A percentile compares a stretch with the other conserved stretches of the same genome.
Evolutionary conservation across 1,284 basidiomycete genomes (phyloP).

Genomic region (Xerocomus minutiporus): DNA sequence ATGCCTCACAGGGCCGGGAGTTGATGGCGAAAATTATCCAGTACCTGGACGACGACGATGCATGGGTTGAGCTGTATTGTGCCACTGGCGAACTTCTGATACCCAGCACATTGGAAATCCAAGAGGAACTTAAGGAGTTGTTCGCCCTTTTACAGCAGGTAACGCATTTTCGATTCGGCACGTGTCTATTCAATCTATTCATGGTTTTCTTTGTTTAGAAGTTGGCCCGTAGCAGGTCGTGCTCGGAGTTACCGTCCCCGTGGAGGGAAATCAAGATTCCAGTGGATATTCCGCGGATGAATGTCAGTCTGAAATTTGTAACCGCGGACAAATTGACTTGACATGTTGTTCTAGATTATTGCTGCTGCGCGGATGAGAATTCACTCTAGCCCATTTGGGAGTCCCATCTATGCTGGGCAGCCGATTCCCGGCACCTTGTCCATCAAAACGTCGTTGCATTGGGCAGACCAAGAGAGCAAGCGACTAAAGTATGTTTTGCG

Average conservation of each 20-base stretch:
- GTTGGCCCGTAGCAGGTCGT: constrained; percentile 16
- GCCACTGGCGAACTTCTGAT: constrained; percentile 64
- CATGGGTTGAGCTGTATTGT: constrained; percentile 65
- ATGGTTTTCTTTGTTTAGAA: constrained; percentile 15
- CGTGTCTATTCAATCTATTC: neutral
- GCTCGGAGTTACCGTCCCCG: constrained; percentile 8
- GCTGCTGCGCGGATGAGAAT: constrained; percentile 62
- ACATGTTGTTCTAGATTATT: constrained; percentile 48
- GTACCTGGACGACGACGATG: constrained; percentile 54
- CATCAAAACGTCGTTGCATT: constrained; percentile 69
- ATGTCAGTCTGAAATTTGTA: constrained; percentile 44
- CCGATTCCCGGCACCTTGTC: constrained; percentile 62
- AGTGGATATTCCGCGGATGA: constrained; percentile 77
- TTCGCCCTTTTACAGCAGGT: constrained; percentile 43
- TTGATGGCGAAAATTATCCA: constrained; percentile 51
- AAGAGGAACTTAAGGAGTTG: constrained; percentile 36
- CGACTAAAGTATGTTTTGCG: constrained; percentile 51
- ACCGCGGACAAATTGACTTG: constrained; percentile 1
- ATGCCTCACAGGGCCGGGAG: constrained; percentile 29
- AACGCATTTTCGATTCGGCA: neutral
- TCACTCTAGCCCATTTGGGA: constrained; percentile 33
- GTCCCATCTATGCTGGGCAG: constrained; percentile 70
- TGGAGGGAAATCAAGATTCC: constrained; percentile 76
- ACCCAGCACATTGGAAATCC: constrained; percentile 39
- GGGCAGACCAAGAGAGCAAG: constrained; percentile 51